Percentiles rank a stretch among this genome's conserved stretches.
Conservation (phyloP, 345 rosid species). For the Eucalyptus marginata region DNA sequence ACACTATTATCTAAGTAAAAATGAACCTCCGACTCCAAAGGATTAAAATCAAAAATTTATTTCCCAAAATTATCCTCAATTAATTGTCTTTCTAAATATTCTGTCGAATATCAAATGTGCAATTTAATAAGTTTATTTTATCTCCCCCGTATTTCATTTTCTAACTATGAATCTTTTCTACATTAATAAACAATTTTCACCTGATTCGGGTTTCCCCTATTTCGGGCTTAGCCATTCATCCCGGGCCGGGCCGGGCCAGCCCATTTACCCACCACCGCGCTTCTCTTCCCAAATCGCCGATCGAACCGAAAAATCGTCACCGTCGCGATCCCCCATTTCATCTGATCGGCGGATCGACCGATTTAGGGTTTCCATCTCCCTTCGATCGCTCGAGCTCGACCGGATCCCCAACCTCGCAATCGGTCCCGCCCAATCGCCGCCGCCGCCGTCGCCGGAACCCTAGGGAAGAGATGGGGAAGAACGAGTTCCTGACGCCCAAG, state of each 20-base stretch:
- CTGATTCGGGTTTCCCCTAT: background rate
- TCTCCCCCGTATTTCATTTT: background rate
- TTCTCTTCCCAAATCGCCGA: background rate
- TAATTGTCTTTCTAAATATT: background rate
- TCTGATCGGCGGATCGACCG: background rate
- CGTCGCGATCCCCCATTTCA: background rate
- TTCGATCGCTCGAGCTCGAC: background rate
- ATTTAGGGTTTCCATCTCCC: background rate
- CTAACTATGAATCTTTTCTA: background rate
- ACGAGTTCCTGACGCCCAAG: slow-evolving; percentile 83
- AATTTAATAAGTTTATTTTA: background rate
- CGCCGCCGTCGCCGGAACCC: background rate
- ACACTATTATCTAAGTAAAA: accelerated
- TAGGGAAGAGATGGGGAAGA: slow-evolving; percentile 52
- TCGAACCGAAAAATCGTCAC: background rate
- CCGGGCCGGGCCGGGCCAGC: background rate
- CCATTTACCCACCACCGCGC: background rate
- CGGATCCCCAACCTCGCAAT: background rate
- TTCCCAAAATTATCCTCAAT: background rate
- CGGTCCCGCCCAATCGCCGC: background rate
- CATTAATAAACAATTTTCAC: background rate
- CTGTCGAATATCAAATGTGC: background rate
- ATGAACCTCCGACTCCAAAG: background rate
- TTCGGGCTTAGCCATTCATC: background rate
- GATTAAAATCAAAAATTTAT: background rate